Conservation (phyloP, 1,284 basidiomycete species). For the Acaromyces ingoldii region DNA sequence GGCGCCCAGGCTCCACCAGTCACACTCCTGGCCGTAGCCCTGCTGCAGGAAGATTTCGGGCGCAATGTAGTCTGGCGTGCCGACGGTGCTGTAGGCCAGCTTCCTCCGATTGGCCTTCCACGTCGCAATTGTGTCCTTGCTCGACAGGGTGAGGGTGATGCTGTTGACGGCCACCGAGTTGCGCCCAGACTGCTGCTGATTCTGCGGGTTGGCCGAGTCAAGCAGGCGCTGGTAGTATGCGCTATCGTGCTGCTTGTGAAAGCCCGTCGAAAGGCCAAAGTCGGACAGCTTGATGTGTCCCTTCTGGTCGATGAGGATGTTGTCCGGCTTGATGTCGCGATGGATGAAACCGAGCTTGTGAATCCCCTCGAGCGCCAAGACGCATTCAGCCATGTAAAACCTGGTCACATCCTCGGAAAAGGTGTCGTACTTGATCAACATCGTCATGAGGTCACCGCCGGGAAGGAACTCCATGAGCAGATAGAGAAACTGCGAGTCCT, state of each 20-base stretch:
- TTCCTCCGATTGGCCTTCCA: conserved; percentile 99
- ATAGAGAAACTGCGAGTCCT: conserved; percentile 91
- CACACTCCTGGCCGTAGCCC: conserved; percentile 96
- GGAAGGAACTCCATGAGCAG: conserved; percentile 99
- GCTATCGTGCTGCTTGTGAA: conserved; percentile 89
- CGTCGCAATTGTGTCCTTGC: conserved; percentile 59
- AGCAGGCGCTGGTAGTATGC: conserved; percentile 91
- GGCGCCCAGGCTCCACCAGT: conserved; percentile 82
- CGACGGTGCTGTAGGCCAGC: conserved; percentile 96
- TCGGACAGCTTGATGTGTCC: conserved; percentile 94
- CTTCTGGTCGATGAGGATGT: conserved; percentile 89
- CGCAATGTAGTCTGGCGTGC: conserved; percentile 98
- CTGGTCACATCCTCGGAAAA: conserved; percentile 98
- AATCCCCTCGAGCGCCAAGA: conserved; percentile 94
- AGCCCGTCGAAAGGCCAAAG: conserved; percentile 88
- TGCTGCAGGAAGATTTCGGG: conserved; percentile 97
- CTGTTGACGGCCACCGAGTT: conserved; percentile 50
- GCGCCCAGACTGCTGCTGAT: conserved; percentile 34
- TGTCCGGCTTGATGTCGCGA: conserved; percentile 91
- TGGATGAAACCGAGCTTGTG: conserved; percentile 99
- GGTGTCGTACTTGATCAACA: conserved; percentile 99
- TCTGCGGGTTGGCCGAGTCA: conserved; percentile 55
- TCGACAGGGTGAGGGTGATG: conserved; percentile 48
- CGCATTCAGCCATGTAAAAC: conserved; percentile 99
- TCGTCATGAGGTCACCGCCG: conserved; percentile 94